These are phyloP conservation scores for Hericium erinaceus DNA, from an alignment of 768 basidiomycete genomes.

Conservation along the genomic window DNA sequence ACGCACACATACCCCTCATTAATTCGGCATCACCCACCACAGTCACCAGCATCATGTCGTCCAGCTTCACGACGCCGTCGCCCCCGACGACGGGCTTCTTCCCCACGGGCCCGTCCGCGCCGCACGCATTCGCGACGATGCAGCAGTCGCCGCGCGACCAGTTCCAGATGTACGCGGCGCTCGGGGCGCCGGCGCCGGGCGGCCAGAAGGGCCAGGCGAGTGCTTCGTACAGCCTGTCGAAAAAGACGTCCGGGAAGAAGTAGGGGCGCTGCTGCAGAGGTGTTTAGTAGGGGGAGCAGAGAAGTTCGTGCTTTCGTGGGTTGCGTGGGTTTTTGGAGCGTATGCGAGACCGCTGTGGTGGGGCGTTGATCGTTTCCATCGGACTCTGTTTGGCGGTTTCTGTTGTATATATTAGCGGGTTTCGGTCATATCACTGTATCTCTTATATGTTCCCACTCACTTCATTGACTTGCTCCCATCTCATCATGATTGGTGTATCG, in stretches of 20 bases:
- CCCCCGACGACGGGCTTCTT: conserved; percentile 23
- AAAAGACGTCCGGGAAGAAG: conserved; percentile 11
- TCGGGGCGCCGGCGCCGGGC: conserved; percentile 9
- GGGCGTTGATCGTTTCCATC: background rate
- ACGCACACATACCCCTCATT: background rate
- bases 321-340: background rate
- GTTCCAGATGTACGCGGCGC: conserved; percentile 23
- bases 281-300: background rate
- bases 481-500: too few relatives aligned
- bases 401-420: background rate
- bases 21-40: background rate
- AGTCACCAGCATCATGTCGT: conserved; percentile 16
- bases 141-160: conserved; percentile 25
- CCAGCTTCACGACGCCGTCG: conserved; percentile 18
- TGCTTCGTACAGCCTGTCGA: background rate
- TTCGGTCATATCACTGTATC: background rate
- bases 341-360: background rate
- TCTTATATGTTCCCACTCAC: background rate
- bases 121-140: conserved; percentile 27
- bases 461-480: too few relatives aligned
- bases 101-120: conserved; percentile 24
- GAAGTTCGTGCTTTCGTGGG: background rate
- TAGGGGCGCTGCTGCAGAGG: background rate
- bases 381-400: background rate
- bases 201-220: background rate